Evolutionary conservation across 805 yeast genomes (phyloP).

Genomic region (Myxozyma geophila): DNA sequence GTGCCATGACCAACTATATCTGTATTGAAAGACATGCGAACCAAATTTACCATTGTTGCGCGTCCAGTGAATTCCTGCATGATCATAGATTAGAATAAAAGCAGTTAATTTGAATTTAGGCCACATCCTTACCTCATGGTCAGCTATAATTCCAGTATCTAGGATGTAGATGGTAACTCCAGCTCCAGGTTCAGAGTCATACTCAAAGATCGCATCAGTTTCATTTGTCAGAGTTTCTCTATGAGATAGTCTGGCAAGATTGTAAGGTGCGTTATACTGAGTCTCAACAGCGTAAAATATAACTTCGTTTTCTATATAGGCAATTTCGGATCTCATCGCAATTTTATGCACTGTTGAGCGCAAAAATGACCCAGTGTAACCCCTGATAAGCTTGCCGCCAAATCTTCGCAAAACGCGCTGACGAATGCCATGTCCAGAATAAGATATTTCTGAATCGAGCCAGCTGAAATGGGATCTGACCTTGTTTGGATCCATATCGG

Average conservation of each 20-base stretch:
- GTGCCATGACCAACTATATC: slow-evolving; percentile 96
- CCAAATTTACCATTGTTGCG: slow-evolving; percentile 53
- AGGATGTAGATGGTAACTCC: slow-evolving; percentile 65
- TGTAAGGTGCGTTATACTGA: slow-evolving; percentile 26
- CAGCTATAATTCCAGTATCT: slow-evolving; percentile 83
- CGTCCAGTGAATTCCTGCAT: slow-evolving; percentile 48
- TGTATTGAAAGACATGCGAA: slow-evolving; percentile 24
- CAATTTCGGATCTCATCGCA: slow-evolving; percentile 33
- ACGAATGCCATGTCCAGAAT: slow-evolving; percentile 2
- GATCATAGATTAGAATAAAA: slow-evolving; percentile 42
- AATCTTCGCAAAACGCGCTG: slow-evolving; percentile 18
- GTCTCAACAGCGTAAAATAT: slow-evolving; percentile 14
- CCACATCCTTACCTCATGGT: slow-evolving; percentile 60
- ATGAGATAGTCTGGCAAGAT: slow-evolving; percentile 29
- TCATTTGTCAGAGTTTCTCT: slow-evolving; percentile 15
- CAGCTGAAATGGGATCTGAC: slow-evolving; percentile 23
- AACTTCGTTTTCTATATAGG: slow-evolving; percentile 21
- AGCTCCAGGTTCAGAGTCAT: slow-evolving; percentile 28
- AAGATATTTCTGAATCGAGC: slow-evolving; percentile 44
- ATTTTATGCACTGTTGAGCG: slow-evolving; percentile 14
- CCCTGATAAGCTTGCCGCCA: slow-evolving; percentile 8
- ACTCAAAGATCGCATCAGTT: slow-evolving; percentile 6
- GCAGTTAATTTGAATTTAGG: neutral
- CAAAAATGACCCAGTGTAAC: slow-evolving; percentile 28
- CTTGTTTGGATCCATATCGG: neutral